Base-by-base conservation (phyloP, 2,329 filamentous ascomycete species). In the Colletotrichum orchidophilum region DNA sequence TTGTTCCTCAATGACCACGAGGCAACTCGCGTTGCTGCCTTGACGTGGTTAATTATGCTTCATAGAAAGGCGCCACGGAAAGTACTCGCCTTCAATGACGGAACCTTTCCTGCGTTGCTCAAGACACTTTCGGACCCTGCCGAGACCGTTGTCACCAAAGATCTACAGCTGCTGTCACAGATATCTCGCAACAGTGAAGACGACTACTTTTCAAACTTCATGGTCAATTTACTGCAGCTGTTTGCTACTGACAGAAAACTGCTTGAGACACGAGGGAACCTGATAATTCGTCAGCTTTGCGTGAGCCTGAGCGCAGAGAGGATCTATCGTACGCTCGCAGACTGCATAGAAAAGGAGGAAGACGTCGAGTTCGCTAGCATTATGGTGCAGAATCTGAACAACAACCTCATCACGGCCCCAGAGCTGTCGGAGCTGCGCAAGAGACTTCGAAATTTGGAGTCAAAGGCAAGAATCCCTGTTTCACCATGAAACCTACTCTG, bases 361-460 rank as follows among this genome's bases (percentile, higher is more conserved):
- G 96, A 99, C 79, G 91, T 99, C 52, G 97, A 99, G 80, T 99
- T 99, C 81, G 96, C 96, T 18, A 98, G 96, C 79, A 98, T 99
- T 76, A 99, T 99, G 96, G 95, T 99, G 33, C 96, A 99, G 80
- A 98, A 98, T 77, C 87, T 99, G 63, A 99, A 99, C 84, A 99
- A 99, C 81, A 99, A 99, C 77, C 91, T 99, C 65, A 98, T 99
- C 75, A 99, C 97, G 1, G 96, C 97, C 0, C 96, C 97, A 1
- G 95, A 99, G 81, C 86, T 99, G 33, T 91, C 94, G 1, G 97
- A 98, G 76, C 86, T 99, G 73, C 91, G 96, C 55, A 98, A 97
- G 80, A 87, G 96, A 53, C 84, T 99, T 61, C 89, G 96, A 39
- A 99, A 97, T 76, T 85, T 98, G 1, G 96, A 99, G 80, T 94